Conservation (phyloP, 1,139 yeast genomes). For the Martiniozyma asiatica region DNA sequence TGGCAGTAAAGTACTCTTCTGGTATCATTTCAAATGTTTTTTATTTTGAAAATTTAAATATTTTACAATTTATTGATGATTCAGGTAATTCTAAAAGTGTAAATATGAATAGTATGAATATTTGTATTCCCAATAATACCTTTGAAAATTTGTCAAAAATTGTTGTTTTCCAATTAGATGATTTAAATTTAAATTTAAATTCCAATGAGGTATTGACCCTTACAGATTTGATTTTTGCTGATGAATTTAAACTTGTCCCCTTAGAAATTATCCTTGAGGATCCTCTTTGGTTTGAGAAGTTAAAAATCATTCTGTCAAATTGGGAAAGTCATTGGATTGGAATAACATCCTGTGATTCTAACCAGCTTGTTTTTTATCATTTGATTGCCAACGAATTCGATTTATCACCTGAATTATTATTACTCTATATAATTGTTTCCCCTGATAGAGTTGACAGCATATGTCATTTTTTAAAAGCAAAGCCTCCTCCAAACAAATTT, state of each 20-base stretch:
- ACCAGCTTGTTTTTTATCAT: slow-evolving; percentile 2
- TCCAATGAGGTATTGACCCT: background rate
- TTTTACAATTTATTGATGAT: slow-evolving; percentile 6
- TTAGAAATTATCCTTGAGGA: background rate
- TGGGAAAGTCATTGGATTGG: slow-evolving; percentile 9
- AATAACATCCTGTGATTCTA: slow-evolving; percentile 2
- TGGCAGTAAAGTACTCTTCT: slow-evolving; percentile 3
- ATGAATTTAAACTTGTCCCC: background rate
- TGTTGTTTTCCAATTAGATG: background rate
- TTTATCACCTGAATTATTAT: slow-evolving; percentile 6
- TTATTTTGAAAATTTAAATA: slow-evolving; percentile 3
- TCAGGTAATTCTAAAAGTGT: too few relatives aligned
- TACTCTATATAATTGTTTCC: slow-evolving; percentile 2
- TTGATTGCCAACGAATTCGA: background rate
- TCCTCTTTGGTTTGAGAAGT: background rate
- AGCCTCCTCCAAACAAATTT: too few relatives aligned
- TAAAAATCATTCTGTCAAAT: too few relatives aligned
- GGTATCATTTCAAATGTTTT: slow-evolving; percentile 2
- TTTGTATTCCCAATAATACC: too few relatives aligned
- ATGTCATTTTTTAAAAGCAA: too few relatives aligned
- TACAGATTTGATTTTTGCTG: slow-evolving; percentile 2
- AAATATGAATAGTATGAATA: too few relatives aligned
- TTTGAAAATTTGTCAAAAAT: slow-evolving; percentile 1
- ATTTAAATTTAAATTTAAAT: background rate
- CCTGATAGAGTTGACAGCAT: too few relatives aligned